Conservation (phyloP, 2,329 filamentous ascomycete genomes). For the Colletotrichum phormii region DNA sequence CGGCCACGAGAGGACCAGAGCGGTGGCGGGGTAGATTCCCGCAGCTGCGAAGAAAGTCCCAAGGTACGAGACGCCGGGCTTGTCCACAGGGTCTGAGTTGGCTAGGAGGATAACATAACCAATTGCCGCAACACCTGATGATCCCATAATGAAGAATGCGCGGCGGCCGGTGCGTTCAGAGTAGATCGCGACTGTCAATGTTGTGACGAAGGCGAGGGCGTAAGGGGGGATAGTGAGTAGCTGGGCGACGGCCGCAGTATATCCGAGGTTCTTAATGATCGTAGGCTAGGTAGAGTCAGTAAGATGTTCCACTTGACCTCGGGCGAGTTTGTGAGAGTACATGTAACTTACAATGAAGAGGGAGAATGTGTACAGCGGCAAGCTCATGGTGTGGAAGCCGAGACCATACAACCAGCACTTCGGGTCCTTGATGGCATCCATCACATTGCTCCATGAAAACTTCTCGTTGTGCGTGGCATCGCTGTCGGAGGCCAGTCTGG, state of each 20-base stretch:
- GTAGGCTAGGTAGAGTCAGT: constrained; percentile 51
- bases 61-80: constrained; percentile 68
- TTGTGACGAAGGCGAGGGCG: constrained; percentile 70
- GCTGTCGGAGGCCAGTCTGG: constrained; percentile 74
- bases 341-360: constrained; percentile 60
- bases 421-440: constrained; percentile 71
- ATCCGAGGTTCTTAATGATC: constrained; percentile 66
- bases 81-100: constrained; percentile 55
- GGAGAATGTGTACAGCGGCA: constrained; percentile 69
- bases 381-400: constrained; percentile 77
- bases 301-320: too few relatives aligned
- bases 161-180: constrained; percentile 69
- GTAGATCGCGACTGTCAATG: constrained; percentile 67
- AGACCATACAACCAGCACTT: constrained; percentile 81
- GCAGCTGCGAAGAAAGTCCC: constrained; percentile 73
- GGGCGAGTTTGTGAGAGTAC: too few relatives aligned
- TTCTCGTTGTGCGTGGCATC: constrained; percentile 76
- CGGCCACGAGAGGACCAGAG: constrained; percentile 75
- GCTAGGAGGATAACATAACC: constrained; percentile 72
- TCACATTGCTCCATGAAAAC: constrained; percentile 76
- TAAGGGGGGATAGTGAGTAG: constrained; percentile 74
- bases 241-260: constrained; percentile 63
- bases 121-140: constrained; percentile 66
- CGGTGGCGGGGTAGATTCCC: constrained; percentile 75
- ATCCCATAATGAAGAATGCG: constrained; percentile 72